These are phyloP conservation scores for Alternaria incomplexa DNA, from an alignment of 2,329 filamentous ascomycete genomes.

Conservation along the genomic window DNA sequence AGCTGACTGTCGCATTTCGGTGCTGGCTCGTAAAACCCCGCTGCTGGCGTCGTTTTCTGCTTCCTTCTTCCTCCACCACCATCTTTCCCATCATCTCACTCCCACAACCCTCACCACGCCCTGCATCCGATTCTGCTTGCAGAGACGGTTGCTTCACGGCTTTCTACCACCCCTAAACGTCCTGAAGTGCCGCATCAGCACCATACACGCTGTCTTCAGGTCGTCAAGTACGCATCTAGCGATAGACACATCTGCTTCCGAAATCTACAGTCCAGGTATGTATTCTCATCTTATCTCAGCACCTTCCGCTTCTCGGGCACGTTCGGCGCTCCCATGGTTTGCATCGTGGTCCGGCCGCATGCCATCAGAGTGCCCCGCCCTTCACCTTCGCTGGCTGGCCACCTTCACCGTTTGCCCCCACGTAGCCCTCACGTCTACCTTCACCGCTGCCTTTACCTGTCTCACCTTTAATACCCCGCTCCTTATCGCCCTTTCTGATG, in stretches of 20 bases:
- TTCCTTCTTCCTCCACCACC: slow-evolving; percentile 7
- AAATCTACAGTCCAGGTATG: slow-evolving; percentile 8
- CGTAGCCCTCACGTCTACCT: neutral
- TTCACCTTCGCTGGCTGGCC: neutral
- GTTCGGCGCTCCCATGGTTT: neutral
- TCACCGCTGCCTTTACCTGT: slow-evolving; percentile 6
- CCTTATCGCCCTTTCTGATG: neutral
- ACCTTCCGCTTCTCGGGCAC: neutral
- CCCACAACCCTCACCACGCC: slow-evolving; percentile 3
- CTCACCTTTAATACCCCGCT: slow-evolving; percentile 9
- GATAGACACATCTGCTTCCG: neutral
- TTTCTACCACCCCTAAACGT: neutral
- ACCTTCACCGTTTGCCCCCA: neutral
- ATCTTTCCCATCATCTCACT: slow-evolving; percentile 10
- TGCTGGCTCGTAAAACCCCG: slow-evolving; percentile 13
- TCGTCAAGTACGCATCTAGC: neutral
- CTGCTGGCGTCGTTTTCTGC: slow-evolving; percentile 14
- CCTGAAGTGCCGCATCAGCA: neutral
- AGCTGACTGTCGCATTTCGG: slow-evolving; percentile 20
- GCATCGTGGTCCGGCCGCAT: neutral
- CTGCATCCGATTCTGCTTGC: slow-evolving; percentile 1
- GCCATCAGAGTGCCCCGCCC: neutral
- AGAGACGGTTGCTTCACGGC: neutral
- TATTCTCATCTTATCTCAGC: neutral
- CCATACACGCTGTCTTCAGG: neutral